Percentiles rank a stretch among this genome's conserved stretches.
Evolutionary conservation across 2,329 filamentous ascomycete genomes (phyloP).

Genomic region (Apiospora saccharicola): DNA sequence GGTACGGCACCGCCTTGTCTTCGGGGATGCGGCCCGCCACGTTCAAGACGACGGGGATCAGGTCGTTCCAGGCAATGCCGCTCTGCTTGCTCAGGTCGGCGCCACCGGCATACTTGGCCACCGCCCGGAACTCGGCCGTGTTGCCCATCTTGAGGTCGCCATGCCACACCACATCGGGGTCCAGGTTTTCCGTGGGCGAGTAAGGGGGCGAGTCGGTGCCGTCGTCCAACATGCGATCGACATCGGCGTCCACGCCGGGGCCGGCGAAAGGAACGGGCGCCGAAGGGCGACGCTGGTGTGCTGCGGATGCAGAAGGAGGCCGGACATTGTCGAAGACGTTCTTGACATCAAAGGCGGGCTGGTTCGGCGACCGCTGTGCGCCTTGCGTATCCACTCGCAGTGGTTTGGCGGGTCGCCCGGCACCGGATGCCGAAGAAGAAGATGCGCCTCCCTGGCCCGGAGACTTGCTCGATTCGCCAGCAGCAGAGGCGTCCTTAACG

Average conservation of each 20-base stretch:
- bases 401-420: slow-evolving; percentile 42
- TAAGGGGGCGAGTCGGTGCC: slow-evolving; percentile 83
- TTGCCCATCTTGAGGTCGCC: slow-evolving; percentile 79
- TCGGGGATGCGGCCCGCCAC: slow-evolving; percentile 84
- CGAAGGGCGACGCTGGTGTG: slow-evolving; percentile 55
- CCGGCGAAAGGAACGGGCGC: slow-evolving; percentile 57
- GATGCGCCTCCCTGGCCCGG: slow-evolving; percentile 31
- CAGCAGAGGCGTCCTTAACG: slow-evolving; percentile 38
- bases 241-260: slow-evolving; percentile 81
- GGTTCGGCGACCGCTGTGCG: slow-evolving; percentile 57
- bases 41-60: slow-evolving; percentile 74
- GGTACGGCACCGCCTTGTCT: slow-evolving; percentile 86
- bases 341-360: slow-evolving; percentile 68
- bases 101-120: slow-evolving; percentile 85
- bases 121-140: slow-evolving; percentile 76
- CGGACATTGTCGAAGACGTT: slow-evolving; percentile 75
- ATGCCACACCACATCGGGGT: slow-evolving; percentile 80
- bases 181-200: slow-evolving; percentile 77
- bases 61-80: slow-evolving; percentile 69
- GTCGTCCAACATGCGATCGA: slow-evolving; percentile 88
- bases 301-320: slow-evolving; percentile 65
- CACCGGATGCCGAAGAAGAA: slow-evolving; percentile 31
- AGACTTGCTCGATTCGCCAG: slow-evolving; percentile 30
- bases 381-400: slow-evolving; percentile 54
- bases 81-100: slow-evolving; percentile 72